Conservation (phyloP, 2,329 filamentous ascomycete species). For the Boeremia lycopersici region DNA sequence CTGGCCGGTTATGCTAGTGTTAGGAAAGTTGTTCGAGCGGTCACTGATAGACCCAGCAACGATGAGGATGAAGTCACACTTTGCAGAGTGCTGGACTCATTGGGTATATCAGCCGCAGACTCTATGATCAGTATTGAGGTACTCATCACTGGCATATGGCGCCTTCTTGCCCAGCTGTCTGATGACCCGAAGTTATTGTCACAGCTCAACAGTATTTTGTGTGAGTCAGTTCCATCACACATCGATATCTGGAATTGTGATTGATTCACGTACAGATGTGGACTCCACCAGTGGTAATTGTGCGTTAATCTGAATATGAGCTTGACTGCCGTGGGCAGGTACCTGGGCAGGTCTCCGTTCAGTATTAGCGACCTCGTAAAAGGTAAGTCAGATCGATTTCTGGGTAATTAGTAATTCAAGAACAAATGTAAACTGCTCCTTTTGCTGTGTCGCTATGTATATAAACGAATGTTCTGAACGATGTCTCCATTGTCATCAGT, state of each 20-base stretch:
- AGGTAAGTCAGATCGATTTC: too few species aligned
- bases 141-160: conserved; percentile 1
- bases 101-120: background rate
- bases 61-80: background rate
- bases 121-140: conserved; percentile 1
- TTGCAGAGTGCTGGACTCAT: conserved; percentile 1
- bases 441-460: too few species aligned
- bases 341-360: too few species aligned
- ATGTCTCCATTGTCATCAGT: too few species aligned
- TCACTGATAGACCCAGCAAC: background rate
- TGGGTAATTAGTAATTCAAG: too few species aligned
- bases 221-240: background rate
- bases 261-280: background rate
- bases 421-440: too few species aligned
- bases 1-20: background rate
- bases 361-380: too few species aligned
- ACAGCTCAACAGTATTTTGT: conserved; percentile 5
- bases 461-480: too few species aligned
- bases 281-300: too few species aligned
- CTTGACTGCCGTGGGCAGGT: too few species aligned
- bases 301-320: too few species aligned
- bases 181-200: conserved; percentile 10
- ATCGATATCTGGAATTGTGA: background rate
- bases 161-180: conserved; percentile 3
- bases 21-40: conserved; percentile 1